Conservation (phyloP, 306 rosid genomes). For the Lotus japonicus region DNA sequence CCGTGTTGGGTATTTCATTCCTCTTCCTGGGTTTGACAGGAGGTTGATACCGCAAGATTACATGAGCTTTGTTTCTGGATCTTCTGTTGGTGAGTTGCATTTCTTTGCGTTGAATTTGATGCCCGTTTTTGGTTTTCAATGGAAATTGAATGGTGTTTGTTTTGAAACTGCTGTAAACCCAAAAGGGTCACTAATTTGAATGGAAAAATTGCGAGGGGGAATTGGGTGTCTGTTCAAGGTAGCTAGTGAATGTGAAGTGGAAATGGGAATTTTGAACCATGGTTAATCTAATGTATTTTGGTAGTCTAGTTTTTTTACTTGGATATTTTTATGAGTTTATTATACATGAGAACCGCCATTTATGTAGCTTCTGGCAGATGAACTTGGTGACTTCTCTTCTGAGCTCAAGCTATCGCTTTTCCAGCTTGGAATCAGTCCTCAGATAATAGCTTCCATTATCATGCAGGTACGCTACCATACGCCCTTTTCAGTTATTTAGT, state of each 20-base stretch:
- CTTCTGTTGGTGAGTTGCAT: constrained; percentile 67
- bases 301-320: constrained; percentile 3
- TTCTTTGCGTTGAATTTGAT: not conserved
- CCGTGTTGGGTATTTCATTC: constrained; percentile 91
- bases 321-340: constrained; percentile 23
- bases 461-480: constrained; percentile 75
- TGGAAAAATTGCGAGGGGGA: not conserved
- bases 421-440: constrained; percentile 99
- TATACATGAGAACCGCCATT: constrained; percentile 28
- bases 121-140: not conserved
- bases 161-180: not conserved
- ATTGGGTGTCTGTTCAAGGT: constrained; percentile 3
- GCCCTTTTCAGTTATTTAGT: no score
- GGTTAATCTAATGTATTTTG: not conserved
- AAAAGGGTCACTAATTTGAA: no score
- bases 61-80: constrained; percentile 85
- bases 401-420: constrained; percentile 92
- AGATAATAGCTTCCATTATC: constrained; percentile 85
- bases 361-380: constrained; percentile 70
- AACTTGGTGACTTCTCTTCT: constrained; percentile 77
- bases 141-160: not conserved
- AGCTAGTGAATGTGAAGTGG: constrained; percentile 11
- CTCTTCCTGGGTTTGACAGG: constrained; percentile 94
- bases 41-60: constrained; percentile 93
- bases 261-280: not conserved